Evolutionary conservation across 176 grass and related monocot genomes (phyloP).

Genomic region (Oryza glumipatula): DNA sequence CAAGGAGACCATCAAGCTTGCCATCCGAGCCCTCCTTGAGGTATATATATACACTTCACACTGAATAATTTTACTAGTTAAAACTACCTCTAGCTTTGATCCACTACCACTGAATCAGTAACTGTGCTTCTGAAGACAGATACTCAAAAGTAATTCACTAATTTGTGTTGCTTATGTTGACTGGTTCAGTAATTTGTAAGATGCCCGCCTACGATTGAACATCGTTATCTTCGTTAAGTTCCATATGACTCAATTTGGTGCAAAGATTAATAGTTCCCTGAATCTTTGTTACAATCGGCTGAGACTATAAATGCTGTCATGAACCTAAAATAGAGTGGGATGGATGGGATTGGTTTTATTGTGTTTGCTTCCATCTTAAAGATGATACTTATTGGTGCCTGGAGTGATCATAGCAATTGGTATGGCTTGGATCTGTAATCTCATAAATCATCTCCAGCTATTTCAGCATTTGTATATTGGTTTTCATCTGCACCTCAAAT

Average conservation of each 20-base stretch:
- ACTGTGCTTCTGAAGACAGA: not conserved
- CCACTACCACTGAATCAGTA: not conserved
- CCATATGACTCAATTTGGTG: not conserved
- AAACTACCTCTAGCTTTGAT: not conserved
- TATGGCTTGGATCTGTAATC: not conserved
- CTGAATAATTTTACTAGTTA: not conserved
- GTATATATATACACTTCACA: conserved; percentile 41
- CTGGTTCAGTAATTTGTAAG: not conserved
- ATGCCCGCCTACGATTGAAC: too few species aligned
- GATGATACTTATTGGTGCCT: not conserved
- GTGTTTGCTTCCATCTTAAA: not conserved
- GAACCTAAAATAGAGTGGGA: not conserved
- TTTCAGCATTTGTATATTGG: not conserved
- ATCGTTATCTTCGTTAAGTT: not conserved
- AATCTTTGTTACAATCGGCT: not conserved
- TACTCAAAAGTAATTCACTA: not conserved
- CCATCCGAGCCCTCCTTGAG: conserved; percentile 87
- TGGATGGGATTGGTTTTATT: conserved; percentile 2
- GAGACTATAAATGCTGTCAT: not conserved
- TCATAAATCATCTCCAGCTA: not conserved
- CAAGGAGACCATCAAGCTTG: conserved; percentile 92
- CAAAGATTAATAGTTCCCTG: not conserved
- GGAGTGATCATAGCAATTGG: not conserved
- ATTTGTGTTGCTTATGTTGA: not conserved
- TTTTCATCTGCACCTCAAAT: not conserved